Evolutionary conservation across 331 rosid genomes (phyloP).

Genomic region (Acacia pycnantha): DNA sequence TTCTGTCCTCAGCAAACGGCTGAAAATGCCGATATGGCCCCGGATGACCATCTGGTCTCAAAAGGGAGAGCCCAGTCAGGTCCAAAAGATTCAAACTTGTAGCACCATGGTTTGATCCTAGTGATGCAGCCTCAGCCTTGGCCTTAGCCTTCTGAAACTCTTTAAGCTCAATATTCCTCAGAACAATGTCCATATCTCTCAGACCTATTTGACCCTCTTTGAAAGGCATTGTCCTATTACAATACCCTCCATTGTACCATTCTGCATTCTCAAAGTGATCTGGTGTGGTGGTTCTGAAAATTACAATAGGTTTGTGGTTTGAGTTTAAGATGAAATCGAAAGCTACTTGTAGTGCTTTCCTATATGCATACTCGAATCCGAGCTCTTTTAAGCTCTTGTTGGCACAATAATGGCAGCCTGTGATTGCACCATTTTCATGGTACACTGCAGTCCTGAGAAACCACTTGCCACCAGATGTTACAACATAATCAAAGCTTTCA

Average conservation of each 20-base stretch:
- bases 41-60: slow-evolving; percentile 96
- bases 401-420: slow-evolving; percentile 72
- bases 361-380: slow-evolving; percentile 66
- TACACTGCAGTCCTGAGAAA: slow-evolving; percentile 73
- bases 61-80: slow-evolving; percentile 60
- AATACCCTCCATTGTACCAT: slow-evolving; percentile 93
- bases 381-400: slow-evolving; percentile 72
- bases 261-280: slow-evolving; percentile 94
- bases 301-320: slow-evolving; percentile 49
- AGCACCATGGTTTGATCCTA: slow-evolving; percentile 11
- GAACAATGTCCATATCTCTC: slow-evolving; percentile 45
- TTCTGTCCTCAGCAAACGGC: slow-evolving; percentile 63
- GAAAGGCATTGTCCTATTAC: slow-evolving; percentile 79
- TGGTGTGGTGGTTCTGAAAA: slow-evolving; percentile 77
- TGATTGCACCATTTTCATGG: slow-evolving; percentile 49
- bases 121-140: not conserved
- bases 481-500: slow-evolving; percentile 45
- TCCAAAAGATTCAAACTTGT: slow-evolving; percentile 56
- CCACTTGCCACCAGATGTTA: slow-evolving; percentile 89
- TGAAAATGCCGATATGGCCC: slow-evolving; percentile 83
- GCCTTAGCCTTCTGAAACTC: slow-evolving; percentile 46
- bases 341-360: slow-evolving; percentile 43
- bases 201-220: slow-evolving; percentile 58
- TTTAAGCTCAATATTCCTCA: slow-evolving; percentile 67
- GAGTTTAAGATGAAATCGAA: slow-evolving; percentile 44